Evolutionary conservation across 805 yeast genomes (phyloP).

Genomic region (Blastobotrys chiropterorum): DNA sequence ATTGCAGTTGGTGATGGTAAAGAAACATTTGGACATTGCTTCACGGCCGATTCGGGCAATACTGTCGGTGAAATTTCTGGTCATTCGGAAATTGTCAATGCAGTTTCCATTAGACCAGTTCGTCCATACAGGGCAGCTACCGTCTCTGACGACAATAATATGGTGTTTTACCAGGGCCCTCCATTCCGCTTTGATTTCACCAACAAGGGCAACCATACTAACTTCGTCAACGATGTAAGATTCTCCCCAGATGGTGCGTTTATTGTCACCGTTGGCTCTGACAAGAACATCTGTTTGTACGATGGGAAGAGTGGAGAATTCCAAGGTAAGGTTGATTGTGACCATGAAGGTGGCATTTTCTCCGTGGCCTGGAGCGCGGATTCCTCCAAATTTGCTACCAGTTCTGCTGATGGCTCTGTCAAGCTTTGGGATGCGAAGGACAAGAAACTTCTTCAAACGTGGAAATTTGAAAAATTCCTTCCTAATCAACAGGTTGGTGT

Average conservation of each 20-base stretch:
- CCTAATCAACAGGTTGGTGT: constrained; percentile 78
- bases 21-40: constrained; percentile 86
- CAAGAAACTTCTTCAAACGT: constrained; percentile 42
- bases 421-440: constrained; percentile 54
- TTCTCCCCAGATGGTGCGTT: constrained; percentile 76
- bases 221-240: constrained; percentile 72
- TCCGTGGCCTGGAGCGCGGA: constrained; percentile 64
- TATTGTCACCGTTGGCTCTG: constrained; percentile 79
- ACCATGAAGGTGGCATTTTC: constrained; percentile 77
- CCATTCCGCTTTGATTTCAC: constrained; percentile 83
- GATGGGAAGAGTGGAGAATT: constrained; percentile 85
- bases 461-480: constrained; percentile 39
- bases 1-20: constrained; percentile 95
- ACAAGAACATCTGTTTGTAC: constrained; percentile 67
- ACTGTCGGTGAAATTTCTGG: constrained; percentile 96
- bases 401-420: constrained; percentile 75
- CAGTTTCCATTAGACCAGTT: constrained; percentile 74
- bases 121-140: constrained; percentile 94
- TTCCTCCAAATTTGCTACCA: constrained; percentile 57
- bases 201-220: constrained; percentile 66
- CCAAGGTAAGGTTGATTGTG: constrained; percentile 38
- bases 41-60: constrained; percentile 91
- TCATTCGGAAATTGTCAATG: constrained; percentile 76
- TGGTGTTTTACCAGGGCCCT: constrained; percentile 85
- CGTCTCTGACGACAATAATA: constrained; percentile 79